Evolutionary conservation across 2,329 filamentous ascomycete species (phyloP).

Genomic region (Colletotrichum shisoi): DNA sequence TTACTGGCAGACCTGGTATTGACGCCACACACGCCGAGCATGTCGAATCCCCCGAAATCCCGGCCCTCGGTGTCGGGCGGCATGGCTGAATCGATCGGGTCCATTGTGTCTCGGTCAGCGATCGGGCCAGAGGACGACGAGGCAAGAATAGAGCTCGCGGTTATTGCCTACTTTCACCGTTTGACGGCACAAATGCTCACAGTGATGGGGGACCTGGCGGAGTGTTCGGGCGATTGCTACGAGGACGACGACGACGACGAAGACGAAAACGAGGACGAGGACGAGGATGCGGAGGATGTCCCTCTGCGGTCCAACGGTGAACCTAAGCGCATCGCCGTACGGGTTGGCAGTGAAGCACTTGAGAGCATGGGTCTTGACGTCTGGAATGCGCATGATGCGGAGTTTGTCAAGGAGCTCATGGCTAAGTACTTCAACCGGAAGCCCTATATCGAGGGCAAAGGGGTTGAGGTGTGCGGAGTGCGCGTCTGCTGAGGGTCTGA

Average conservation of each 20-base stretch:
- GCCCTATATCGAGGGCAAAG: conserved; percentile 70
- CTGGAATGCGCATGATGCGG: conserved; percentile 76
- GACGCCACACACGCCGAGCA: conserved; percentile 38
- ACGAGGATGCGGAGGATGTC: conserved; percentile 47
- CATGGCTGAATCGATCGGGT: conserved; percentile 56
- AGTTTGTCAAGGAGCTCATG: conserved; percentile 70
- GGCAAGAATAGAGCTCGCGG: conserved; percentile 69
- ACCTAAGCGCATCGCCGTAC: conserved; percentile 52
- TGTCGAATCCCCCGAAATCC: conserved; percentile 44
- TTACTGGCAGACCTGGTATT: conserved; percentile 61
- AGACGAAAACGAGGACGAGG: conserved; percentile 44
- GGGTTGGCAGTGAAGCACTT: conserved; percentile 70
- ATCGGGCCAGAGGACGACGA: conserved; percentile 49
- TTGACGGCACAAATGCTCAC: conserved; percentile 72
- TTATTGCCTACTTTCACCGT: conserved; percentile 83
- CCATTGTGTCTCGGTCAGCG: conserved; percentile 48
- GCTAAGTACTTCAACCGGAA: conserved; percentile 71
- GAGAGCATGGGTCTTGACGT: conserved; percentile 78
- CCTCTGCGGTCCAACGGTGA: conserved; percentile 42
- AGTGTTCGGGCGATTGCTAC: conserved; percentile 56
- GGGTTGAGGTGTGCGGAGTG: conserved; percentile 78
- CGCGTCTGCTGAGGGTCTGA: conserved; percentile 65
- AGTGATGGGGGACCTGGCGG: conserved; percentile 68
- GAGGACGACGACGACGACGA: conserved; percentile 51
- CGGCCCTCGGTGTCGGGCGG: conserved; percentile 47